Base-by-base conservation (phyloP, 768 basidiomycete species). In the Arthromyces matolae region DNA sequence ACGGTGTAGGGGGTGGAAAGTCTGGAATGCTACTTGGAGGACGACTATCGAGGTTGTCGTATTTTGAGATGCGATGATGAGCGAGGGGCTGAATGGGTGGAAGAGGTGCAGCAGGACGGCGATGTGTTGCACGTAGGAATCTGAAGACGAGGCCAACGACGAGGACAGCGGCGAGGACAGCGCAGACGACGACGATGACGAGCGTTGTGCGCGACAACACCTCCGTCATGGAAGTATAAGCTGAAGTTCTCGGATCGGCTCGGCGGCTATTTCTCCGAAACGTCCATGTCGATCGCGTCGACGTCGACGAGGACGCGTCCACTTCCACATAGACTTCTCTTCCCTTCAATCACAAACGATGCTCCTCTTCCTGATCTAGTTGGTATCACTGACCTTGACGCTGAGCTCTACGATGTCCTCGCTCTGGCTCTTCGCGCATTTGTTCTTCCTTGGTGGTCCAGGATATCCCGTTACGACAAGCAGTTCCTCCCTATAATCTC, bases 401-500 rank as follows among this genome's bases (percentile, higher is more conserved):
- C 75, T 5, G 86, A 87, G 60, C 64, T 87, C 4, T 91, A 92
- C 59, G 86, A 92, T 65, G 73, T 91, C 49, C 72, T 91, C 25
- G 89, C 91, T 0, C 83, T 92, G 49, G 77, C 83, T 8, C 74
- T 93, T 19, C 78, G 90, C 27, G 89, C 89, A 5, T 86, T 76
- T 58, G 80, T 93, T 29, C 79, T 81, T 38, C 84, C 87, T 1
- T 93, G 90, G 91, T 93, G 90, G 87, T 74, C 85, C 25, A 88
- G 81, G 58, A 75, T 93, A 44, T 80, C 89, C 1, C 78, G 86
- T 50, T 88, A 89, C 52, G 90, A 93, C 77, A 89, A 80, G 59
- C 84, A 89, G 46, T 77, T 93, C 48, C 77, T 91, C 22, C 84
- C 87, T 19, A 79, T 86, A 53, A 79, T 91, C 41, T 75, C 83